Percentiles rank a stretch among this genome's conserved stretches.
These are phyloP conservation scores for Xerocomus minutiporus DNA, from an alignment of 1,284 basidiomycete species.

Conservation along the genomic window DNA sequence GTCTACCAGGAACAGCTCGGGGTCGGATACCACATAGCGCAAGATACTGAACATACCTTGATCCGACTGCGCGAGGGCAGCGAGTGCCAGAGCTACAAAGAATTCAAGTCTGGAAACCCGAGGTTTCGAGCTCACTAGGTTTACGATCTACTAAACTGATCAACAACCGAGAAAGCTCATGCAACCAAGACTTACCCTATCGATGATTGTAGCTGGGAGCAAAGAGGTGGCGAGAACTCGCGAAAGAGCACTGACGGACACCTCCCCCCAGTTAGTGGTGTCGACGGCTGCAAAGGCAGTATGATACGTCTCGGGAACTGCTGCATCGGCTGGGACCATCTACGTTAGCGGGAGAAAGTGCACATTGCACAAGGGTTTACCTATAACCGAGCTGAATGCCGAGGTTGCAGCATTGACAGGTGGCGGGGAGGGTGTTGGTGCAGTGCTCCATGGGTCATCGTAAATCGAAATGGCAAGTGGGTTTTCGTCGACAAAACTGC, in stretches of 20 bases:
- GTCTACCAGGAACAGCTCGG: slow-evolving; percentile 41
- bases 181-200: slow-evolving; percentile 53
- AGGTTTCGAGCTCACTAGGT: slow-evolving; percentile 70
- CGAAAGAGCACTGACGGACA: slow-evolving; percentile 76
- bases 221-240: slow-evolving; percentile 71
- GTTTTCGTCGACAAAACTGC: slow-evolving; percentile 71
- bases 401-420: slow-evolving; percentile 45
- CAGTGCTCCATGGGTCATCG: slow-evolving; percentile 84
- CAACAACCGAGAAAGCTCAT: slow-evolving; percentile 5
- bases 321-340: slow-evolving; percentile 56
- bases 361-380: slow-evolving; percentile 31
- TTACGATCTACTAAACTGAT: slow-evolving; percentile 61
- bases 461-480: slow-evolving; percentile 73
- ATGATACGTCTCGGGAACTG: slow-evolving; percentile 75
- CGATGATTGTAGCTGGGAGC: slow-evolving; percentile 75
- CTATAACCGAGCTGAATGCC: slow-evolving; percentile 66
- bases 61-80: slow-evolving; percentile 77
- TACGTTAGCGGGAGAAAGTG: slow-evolving; percentile 10
- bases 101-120: slow-evolving; percentile 82
- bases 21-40: slow-evolving; percentile 1
- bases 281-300: slow-evolving; percentile 71
- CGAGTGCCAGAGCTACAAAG: slow-evolving; percentile 82
- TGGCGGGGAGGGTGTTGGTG: slow-evolving; percentile 72
- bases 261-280: slow-evolving; percentile 60
- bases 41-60: slow-evolving; percentile 48